Evolutionary conservation across 2,329 filamentous ascomycete genomes (phyloP).

Genomic region (Colletotrichum salicis): DNA sequence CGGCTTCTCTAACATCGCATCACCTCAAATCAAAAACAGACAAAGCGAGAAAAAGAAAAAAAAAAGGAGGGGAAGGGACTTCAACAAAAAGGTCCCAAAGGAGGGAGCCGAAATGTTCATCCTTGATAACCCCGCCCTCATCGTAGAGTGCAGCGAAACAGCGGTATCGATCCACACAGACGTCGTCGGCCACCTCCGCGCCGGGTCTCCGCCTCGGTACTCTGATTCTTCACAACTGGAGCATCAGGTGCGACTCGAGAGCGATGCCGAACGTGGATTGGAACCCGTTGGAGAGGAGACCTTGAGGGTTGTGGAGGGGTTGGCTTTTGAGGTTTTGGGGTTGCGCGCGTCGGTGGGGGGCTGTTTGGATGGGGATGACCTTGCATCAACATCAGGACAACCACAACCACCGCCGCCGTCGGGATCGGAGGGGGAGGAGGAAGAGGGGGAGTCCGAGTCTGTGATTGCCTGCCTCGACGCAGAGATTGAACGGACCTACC

Average conservation of each 20-base stretch:
- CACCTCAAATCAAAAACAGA: too few relatives aligned
- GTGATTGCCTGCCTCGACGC: slow-evolving; percentile 12
- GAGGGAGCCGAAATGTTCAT: background rate
- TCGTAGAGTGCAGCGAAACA: slow-evolving; percentile 11
- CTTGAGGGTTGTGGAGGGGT: background rate
- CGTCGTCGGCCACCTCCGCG: background rate
- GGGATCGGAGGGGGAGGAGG: too few relatives aligned
- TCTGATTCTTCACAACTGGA: too few relatives aligned
- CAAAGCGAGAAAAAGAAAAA: background rate
- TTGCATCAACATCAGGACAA: background rate
- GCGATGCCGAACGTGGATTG: background rate
- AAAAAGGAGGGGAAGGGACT: background rate
- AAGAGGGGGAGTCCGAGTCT: background rate
- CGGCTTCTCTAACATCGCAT: too few relatives aligned
- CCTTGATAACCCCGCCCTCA: slow-evolving; percentile 7
- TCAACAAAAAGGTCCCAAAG: too few relatives aligned
- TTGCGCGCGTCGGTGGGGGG: background rate
- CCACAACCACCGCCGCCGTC: too few relatives aligned
- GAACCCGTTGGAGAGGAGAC: background rate
- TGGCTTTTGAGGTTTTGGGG: background rate
- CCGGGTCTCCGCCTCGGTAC: background rate
- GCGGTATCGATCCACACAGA: slow-evolving; percentile 3
- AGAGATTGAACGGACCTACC: slow-evolving; percentile 26
- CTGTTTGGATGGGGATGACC: background rate
- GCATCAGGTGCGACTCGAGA: background rate